Evolutionary conservation across 352 stramenopile species (phyloP), one percentile per base, ranked within the genome.

Genomic region (Pythium coloratum): DNA sequence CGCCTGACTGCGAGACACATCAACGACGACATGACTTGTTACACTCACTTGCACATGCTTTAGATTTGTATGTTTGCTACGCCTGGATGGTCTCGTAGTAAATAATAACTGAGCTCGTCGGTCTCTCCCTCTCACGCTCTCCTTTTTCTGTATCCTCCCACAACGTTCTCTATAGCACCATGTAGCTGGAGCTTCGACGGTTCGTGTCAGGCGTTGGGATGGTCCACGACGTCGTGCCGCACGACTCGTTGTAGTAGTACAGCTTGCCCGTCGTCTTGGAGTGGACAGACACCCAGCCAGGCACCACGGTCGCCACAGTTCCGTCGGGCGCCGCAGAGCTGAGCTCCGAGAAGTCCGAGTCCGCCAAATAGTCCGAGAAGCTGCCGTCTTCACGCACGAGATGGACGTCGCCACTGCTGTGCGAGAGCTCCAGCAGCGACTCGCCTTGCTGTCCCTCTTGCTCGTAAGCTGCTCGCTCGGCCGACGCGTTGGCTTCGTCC

Each of bases 171-270:
- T 88, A 93, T 49, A 94, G 73, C 64, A 94, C 83, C 75, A 90
- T 90, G 65, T 94, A 94, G 66, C 79, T 73, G 64, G 74, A 81
- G 64, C 73, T 78, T 40, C 60, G 72, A 66, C 59, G 59, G 14
- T 76, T 80, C 53, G 80, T 78, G 69, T 91, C 81, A 2, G 82
- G 73, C 38, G 76, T 73, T 14, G 86, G 86, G 55, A 91, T 60
- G 20, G 86, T 94, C 86, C 86, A 94, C 26, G 83, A 91, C 63
- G 86, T 89, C 68, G 86, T 75, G 50, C 82, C 82, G 60, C 80
- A 89, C 42, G 76, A 82, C 57, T 86, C 78, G 76, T 94, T 92
- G 79, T 90, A 94, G 67, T 84, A 94, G 73, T 94, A 94, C 71
- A 90, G 63, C 66, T 91, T 94, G 66, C 82, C 84, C 7, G 82